Conservation (phyloP, 2,329 filamentous ascomycete species). For the Chrysoporthe cubensis region DNA sequence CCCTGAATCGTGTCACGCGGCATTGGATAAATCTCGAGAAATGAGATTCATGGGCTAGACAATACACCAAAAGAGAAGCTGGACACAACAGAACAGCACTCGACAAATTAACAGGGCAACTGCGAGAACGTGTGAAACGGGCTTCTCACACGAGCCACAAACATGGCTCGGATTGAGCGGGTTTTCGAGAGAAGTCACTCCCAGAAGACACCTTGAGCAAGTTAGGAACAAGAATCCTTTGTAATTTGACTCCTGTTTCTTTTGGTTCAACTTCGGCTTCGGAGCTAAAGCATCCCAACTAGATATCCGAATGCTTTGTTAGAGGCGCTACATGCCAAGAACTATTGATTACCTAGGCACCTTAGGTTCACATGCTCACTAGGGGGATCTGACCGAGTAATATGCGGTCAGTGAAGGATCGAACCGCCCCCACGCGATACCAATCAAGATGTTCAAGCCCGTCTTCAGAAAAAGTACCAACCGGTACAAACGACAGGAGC, state of each 20-base stretch:
- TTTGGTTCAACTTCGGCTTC: not conserved
- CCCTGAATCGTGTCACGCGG: not conserved
- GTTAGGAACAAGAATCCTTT: not conserved
- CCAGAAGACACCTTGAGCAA: not conserved
- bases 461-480: not conserved
- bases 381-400: constrained; percentile 18
- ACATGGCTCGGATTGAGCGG: not conserved
- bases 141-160: not conserved
- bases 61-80: not conserved
- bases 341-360: not conserved
- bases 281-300: not conserved
- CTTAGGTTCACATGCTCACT: not conserved
- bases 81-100: not conserved
- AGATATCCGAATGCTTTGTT: not conserved
- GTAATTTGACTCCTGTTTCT: not conserved
- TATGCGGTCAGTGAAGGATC: constrained; percentile 24
- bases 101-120: not conserved
- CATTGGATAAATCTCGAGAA: not conserved
- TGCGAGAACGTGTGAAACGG: not conserved
- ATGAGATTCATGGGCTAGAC: too few species aligned
- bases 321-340: not conserved
- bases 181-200: not conserved
- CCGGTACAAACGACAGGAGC: not conserved
- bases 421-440: constrained; percentile 1
- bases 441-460: not conserved